Conservation (phyloP, 352 stramenopile species). For the Globisporangium solare region DNA sequence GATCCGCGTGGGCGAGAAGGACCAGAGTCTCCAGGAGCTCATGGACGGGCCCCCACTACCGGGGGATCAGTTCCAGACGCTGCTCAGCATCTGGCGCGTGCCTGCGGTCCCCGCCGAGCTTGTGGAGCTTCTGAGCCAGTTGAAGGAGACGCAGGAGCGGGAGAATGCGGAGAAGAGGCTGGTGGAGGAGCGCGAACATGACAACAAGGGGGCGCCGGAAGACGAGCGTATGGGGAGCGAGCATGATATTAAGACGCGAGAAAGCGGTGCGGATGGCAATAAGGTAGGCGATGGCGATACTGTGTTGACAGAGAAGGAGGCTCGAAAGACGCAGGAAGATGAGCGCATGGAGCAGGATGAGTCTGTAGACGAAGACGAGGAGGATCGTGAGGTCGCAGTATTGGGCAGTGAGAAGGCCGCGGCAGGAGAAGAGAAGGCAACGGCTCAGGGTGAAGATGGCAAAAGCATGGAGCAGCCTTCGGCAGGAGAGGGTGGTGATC, state of each 20-base stretch:
- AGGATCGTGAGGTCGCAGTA: too few relatives aligned
- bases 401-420: too few relatives aligned
- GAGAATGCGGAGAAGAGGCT: slow-evolving; percentile 10
- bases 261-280: too few relatives aligned
- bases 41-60: slow-evolving; percentile 37
- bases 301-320: too few relatives aligned
- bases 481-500: too few relatives aligned
- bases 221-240: not conserved
- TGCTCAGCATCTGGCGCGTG: slow-evolving; percentile 48
- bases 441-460: too few relatives aligned
- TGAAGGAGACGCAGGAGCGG: slow-evolving; percentile 29
- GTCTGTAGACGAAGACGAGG: too few relatives aligned
- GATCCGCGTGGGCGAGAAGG: slow-evolving; percentile 32
- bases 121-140: slow-evolving; percentile 32
- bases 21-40: slow-evolving; percentile 29
- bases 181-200: slow-evolving; percentile 7
- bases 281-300: too few relatives aligned
- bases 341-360: too few relatives aligned
- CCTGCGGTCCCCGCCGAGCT: slow-evolving; percentile 28
- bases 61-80: slow-evolving; percentile 33
- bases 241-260: not conserved
- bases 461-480: too few relatives aligned
- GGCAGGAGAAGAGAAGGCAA: too few relatives aligned
- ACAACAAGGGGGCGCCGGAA: not conserved
- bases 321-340: too few relatives aligned